Percentiles rank a stretch among this genome's conserved stretches.
phyloP scores from a whole-genome alignment of 768 basidiomycete genomes.

The Lactarius hatsudake region DNA sequence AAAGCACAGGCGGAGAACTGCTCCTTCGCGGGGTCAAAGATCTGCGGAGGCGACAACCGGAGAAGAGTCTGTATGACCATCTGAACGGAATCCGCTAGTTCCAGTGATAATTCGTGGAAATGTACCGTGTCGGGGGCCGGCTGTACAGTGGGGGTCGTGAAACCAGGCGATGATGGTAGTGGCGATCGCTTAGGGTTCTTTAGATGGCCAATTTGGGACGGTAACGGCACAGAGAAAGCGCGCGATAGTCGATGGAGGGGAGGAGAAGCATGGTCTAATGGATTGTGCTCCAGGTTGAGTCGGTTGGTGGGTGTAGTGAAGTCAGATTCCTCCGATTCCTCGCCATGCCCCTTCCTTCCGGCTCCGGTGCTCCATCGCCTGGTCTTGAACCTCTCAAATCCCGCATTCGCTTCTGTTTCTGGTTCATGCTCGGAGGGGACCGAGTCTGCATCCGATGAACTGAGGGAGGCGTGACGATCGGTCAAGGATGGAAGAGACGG shows the following conservation, averaged over 20 bases:
- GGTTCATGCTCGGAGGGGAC: slow-evolving; percentile 48
- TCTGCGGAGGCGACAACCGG: slow-evolving; percentile 84
- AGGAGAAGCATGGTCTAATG: slow-evolving; percentile 33
- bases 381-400: not conserved
- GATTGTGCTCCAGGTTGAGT: slow-evolving; percentile 34
- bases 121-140: slow-evolving; percentile 37
- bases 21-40: slow-evolving; percentile 90
- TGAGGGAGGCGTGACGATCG: slow-evolving; percentile 40
- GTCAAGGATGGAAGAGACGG: slow-evolving; percentile 38
- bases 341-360: slow-evolving; percentile 27
- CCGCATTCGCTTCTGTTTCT: slow-evolving; percentile 5
- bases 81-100: slow-evolving; percentile 89
- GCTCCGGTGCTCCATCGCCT: slow-evolving; percentile 22
- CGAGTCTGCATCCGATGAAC: slow-evolving; percentile 52
- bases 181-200: slow-evolving; percentile 58
- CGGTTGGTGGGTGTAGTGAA: slow-evolving; percentile 35
- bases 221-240: slow-evolving; percentile 76
- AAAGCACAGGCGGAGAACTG: slow-evolving; percentile 88
- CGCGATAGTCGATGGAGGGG: slow-evolving; percentile 60
- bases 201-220: slow-evolving; percentile 72
- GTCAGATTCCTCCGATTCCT: slow-evolving; percentile 31
- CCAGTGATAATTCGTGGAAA: slow-evolving; percentile 71
- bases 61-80: slow-evolving; percentile 88
- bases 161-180: slow-evolving; percentile 26
- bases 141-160: slow-evolving; percentile 29